Evolutionary conservation across 805 yeast genomes (phyloP).

Genomic region (Candida verbasci): DNA sequence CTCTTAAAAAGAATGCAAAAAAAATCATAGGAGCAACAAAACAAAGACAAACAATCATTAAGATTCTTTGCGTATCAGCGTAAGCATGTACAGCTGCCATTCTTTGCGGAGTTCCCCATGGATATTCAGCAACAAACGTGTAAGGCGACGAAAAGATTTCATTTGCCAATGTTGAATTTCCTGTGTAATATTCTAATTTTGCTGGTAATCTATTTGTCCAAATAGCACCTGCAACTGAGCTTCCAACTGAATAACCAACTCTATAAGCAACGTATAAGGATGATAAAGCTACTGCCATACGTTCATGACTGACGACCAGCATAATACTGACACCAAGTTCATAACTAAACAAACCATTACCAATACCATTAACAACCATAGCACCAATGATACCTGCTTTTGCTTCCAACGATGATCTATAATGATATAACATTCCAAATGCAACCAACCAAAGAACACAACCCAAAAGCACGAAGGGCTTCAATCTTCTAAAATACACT

Average conservation of each 20-base stretch:
- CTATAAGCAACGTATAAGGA: constrained; percentile 54
- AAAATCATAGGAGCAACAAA: constrained; percentile 51
- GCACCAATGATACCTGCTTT: constrained; percentile 60
- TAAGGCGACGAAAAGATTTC: constrained; percentile 43
- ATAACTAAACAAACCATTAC: constrained; percentile 70
- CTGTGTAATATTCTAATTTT: constrained; percentile 31
- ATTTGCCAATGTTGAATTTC: constrained; percentile 20
- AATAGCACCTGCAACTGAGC: constrained; percentile 63
- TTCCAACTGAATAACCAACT: constrained; percentile 63
- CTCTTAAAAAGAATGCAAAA: constrained; percentile 47
- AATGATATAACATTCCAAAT: constrained; percentile 56
- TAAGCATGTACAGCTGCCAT: constrained; percentile 54
- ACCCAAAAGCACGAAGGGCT: constrained; percentile 59
- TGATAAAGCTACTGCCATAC: constrained; percentile 60
- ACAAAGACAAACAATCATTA: constrained; percentile 52
- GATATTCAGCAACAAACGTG: constrained; percentile 40
- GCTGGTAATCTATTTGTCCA: constrained; percentile 61
- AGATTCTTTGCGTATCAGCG: constrained; percentile 53
- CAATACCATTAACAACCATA: constrained; percentile 61
- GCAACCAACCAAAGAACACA: constrained; percentile 53
- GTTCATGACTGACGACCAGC: constrained; percentile 50
- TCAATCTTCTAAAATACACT: constrained; percentile 49
- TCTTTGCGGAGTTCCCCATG: constrained; percentile 66
- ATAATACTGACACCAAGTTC: constrained; percentile 59
- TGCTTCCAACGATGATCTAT: constrained; percentile 44